phyloP scores from a whole-genome alignment of 441 rosid species.

The Euphorbia celastroides region DNA sequence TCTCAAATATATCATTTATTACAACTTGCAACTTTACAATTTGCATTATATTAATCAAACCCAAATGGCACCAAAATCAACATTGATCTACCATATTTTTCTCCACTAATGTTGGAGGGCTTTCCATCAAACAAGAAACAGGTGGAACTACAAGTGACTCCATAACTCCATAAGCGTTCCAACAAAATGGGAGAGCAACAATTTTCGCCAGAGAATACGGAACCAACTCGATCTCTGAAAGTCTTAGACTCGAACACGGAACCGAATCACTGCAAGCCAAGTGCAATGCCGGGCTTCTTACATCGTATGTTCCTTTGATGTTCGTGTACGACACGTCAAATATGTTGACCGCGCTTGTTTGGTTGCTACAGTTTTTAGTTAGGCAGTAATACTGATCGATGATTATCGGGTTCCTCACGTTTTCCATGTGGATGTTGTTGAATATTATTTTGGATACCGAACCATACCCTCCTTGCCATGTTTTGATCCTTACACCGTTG shows the following conservation, averaged over 20 bases:
- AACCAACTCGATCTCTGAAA: constrained; percentile 36
- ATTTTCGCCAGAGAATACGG: constrained; percentile 30
- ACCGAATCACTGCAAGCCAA: constrained; percentile 44
- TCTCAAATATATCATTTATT: not conserved
- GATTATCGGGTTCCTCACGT: constrained; percentile 38
- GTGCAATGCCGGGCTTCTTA: constrained; percentile 35
- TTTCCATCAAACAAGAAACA: constrained; percentile 31
- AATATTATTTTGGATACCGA: constrained; percentile 30
- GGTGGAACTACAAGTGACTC: constrained; percentile 36
- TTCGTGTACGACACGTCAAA: constrained; percentile 33
- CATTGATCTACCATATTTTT: constrained; percentile 24
- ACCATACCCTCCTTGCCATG: constrained; percentile 53
- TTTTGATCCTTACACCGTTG: constrained; percentile 44
- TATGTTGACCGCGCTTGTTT: constrained; percentile 34
- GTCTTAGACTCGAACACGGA: constrained; percentile 36
- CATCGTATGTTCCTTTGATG: constrained; percentile 41
- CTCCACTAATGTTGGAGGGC: constrained; percentile 22
- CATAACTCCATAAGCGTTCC: constrained; percentile 42
- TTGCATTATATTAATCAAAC: not conserved
- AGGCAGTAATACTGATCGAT: constrained; percentile 46
- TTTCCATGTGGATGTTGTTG: constrained; percentile 38
- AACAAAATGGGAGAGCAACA: constrained; percentile 32
- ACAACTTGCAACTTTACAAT: constrained; percentile 10
- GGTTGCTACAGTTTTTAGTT: constrained; percentile 36
- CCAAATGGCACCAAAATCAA: constrained; percentile 1